Base-by-base conservation (phyloP, 768 basidiomycete genomes). In the Mycena alexandri region DNA sequence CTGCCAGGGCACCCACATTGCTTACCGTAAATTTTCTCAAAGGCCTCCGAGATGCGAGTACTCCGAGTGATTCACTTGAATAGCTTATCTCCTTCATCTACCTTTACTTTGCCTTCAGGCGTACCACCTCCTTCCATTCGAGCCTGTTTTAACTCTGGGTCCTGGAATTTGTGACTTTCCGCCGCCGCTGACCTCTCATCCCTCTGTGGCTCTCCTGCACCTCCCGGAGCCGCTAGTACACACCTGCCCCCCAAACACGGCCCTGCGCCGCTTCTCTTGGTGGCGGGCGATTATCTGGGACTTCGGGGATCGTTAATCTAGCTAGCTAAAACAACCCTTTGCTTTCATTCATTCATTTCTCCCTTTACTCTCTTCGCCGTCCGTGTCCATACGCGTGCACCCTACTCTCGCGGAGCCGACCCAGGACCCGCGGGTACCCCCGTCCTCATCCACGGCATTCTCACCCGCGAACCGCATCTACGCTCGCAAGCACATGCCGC, bases 261-360 rank as follows among this genome's bases (percentile, higher is more conserved):
- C 11, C 17, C 46, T 7, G 44, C 24, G 19, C 22, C 11, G 10
- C 5, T 56, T 46, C 9, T 42, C 29, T 13, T 29, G 29, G 6
- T 29, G 29, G 6, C 29, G 29, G 6, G 29, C n/a, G n/a, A 3
- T 36, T 36, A 47, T 59, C n/a, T 51, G 24, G 38, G 29, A 29
- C 29, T 29, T 3, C 29, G 29, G 29, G 29, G 29, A 29, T 22
- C 2, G 47, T 57, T 51, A 21, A 43, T 59, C 42, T 44, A 42
- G 51, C 64, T 14, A 38, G 38, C 38, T 33, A 43, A 65, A 52
- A 52, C 56, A 44, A 21, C 55, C 14, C 46, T 52, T 59, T 22
- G 64, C 57, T 60, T 59, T 54, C 57, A 65, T 65, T 51, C 47
- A 51, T 61, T 51, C 44, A 59, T 48, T 60, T 38, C 38, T 38